Evolutionary conservation across 768 basidiomycete species (phyloP).

Genomic region (Pleurotus salmoneostramineus): DNA sequence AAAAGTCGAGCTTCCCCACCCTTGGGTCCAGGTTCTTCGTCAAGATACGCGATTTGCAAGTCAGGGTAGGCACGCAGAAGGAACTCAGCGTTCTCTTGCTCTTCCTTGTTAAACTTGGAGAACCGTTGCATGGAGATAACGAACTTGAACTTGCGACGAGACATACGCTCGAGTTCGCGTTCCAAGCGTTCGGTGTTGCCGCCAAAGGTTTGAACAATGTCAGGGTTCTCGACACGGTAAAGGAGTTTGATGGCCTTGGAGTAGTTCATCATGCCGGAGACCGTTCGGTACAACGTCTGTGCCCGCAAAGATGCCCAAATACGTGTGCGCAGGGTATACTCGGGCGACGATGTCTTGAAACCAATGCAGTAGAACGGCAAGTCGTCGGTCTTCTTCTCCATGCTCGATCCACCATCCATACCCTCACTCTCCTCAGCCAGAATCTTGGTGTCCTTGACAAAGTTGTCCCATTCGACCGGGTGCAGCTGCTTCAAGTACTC

Average conservation of each 20-base stretch:
- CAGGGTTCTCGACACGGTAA: constrained; percentile 98
- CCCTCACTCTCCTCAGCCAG: constrained; percentile 83
- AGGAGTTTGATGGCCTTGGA: constrained; percentile 99
- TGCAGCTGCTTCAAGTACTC: constrained; percentile 99
- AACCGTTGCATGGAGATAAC: constrained; percentile 98
- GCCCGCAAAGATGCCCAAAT: constrained; percentile 99
- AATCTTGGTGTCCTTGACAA: constrained; percentile 99
- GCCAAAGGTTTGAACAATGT: constrained; percentile 92
- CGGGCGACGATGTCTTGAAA: constrained; percentile 98
- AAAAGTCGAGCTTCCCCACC: constrained; percentile 87
- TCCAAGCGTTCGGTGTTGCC: constrained; percentile 96
- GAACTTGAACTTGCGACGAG: constrained; percentile 97
- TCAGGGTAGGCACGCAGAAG: constrained; percentile 97
- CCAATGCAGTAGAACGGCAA: constrained; percentile 99
- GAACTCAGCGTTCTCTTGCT: constrained; percentile 98
- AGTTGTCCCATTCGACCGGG: constrained; percentile 99
- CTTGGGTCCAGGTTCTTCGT: constrained; percentile 89
- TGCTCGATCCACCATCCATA: constrained; percentile 45
- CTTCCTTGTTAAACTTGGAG: constrained; percentile 99
- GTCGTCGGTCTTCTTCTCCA: constrained; percentile 89
- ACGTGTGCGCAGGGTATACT: constrained; percentile 97
- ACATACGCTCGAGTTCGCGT: constrained; percentile 94
- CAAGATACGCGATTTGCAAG: constrained; percentile 95
- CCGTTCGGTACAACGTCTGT: constrained; percentile 97
- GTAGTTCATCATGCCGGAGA: constrained; percentile 99